Evolutionary conservation across 2,329 filamentous ascomycete genomes (phyloP).

Genomic region (Trichophyton benhamiae): DNA sequence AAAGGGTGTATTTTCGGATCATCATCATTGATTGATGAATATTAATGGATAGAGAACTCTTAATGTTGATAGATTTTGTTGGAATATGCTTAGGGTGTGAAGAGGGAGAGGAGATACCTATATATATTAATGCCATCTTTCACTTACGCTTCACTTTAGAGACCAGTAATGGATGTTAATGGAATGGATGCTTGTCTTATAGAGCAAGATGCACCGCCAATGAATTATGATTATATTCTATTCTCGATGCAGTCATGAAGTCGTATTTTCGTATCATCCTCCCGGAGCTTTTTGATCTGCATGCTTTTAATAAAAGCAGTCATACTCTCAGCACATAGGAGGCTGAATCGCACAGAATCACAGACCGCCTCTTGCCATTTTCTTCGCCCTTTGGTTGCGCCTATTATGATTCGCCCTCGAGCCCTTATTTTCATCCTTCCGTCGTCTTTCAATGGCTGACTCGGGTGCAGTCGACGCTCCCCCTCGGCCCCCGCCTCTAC

Average conservation of each 20-base stretch:
- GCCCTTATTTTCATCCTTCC: constrained; percentile 72
- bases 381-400: constrained; percentile 53
- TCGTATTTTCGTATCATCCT: background rate
- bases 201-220: background rate
- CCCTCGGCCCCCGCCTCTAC: constrained; percentile 38
- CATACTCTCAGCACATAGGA: background rate
- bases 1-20: constrained; percentile 16
- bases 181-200: background rate
- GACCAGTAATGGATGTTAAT: background rate
- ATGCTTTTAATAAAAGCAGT: background rate
- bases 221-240: background rate
- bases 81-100: background rate
- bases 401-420: constrained; percentile 79
- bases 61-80: background rate
- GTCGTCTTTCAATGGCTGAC: constrained; percentile 58
- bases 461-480: constrained; percentile 43
- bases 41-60: background rate
- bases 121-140: background rate
- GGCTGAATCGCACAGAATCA: constrained; percentile 15
- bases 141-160: background rate
- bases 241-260: background rate
- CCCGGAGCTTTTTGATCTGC: background rate
- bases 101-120: background rate
- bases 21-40: constrained; percentile 15
- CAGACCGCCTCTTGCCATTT: constrained; percentile 47